Base-by-base conservation (phyloP, 495 filamentous ascomycete genomes). In the Trichoderma virens region DNA sequence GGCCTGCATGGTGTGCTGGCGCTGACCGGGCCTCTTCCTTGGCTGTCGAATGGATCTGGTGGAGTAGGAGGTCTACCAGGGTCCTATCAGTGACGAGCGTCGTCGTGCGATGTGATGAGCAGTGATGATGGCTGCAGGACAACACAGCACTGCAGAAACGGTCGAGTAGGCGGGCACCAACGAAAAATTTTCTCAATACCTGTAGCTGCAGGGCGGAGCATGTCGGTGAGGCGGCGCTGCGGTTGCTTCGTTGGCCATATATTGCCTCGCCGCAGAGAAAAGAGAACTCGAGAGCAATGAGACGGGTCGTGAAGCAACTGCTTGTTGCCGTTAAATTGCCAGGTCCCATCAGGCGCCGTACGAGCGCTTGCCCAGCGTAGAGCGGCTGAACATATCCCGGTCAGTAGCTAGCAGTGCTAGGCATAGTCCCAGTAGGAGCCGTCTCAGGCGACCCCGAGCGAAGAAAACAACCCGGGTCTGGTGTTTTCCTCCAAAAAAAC, bases 1-100 rank as follows among this genome's bases (percentile, higher is more conserved):
- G 59, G 59, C 31, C 51, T 56, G 51, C 51, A 56, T 56, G 51
- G 51, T 56, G 51, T 56, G 51, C 25, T 56, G 51, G 51, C 51
- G 51, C 51, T 56, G 51, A 28, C 51, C 51, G 51, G 51, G 51
- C 25, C 27, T 56, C 25, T 56, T 56, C 51, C 51, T 56, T 56
- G 51, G 51, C 30, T 30, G 51, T 56, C 23, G 23, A 16, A 56
- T 56, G 51, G 51, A 30, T 18, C 51, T 56, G 20, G 51, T 56
- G 51, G 51, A 56, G 51, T 9, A 56, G 23, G 51, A 56, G 51
- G 25, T 28, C 51, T 16, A 18, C 23, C 16, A 31, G 51, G 51
- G 18, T 18, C 51, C 51, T 56, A 56, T 56, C 51, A 56, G 18
- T 30, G 51, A 56, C 51, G 51, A 56, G 51, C 7, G 25, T 56